Conservation (phyloP, 192 early-diverging fungal species). For the Rhizophagus clarus region DNA sequence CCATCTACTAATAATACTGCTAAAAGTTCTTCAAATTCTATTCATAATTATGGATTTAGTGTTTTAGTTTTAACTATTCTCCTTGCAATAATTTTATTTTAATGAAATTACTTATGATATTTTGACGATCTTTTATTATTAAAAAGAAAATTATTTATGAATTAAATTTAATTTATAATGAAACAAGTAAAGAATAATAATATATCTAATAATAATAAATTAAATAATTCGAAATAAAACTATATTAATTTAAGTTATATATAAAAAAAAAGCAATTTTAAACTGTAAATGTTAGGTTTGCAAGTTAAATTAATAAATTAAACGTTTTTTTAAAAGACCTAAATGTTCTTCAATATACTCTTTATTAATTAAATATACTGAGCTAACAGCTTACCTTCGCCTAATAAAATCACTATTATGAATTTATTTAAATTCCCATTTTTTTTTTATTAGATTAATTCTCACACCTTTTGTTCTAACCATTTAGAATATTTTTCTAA, state of each 20-base stretch:
- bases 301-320: too few species aligned
- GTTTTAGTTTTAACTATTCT: neutral
- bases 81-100: neutral
- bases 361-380: neutral
- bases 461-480: slow-evolving; percentile 66
- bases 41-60: neutral
- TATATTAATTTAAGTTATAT: neutral
- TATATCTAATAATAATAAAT: neutral
- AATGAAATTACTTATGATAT: neutral
- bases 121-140: neutral
- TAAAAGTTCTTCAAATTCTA: neutral
- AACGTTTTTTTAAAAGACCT: neutral
- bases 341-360: neutral
- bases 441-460: neutral
- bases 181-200: neutral
- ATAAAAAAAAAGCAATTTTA: too few species aligned
- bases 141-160: neutral
- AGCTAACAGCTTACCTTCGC: neutral
- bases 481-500: slow-evolving; percentile 88
- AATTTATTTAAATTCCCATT: neutral
- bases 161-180: neutral
- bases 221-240: neutral
- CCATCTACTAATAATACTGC: neutral
- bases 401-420: neutral
- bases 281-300: too few species aligned